Percentiles rank a stretch among this genome's conserved stretches.
These are phyloP conservation scores for Pilobolus umbonatus DNA, from an alignment of 192 early-diverging fungal species.

Conservation along the genomic window DNA sequence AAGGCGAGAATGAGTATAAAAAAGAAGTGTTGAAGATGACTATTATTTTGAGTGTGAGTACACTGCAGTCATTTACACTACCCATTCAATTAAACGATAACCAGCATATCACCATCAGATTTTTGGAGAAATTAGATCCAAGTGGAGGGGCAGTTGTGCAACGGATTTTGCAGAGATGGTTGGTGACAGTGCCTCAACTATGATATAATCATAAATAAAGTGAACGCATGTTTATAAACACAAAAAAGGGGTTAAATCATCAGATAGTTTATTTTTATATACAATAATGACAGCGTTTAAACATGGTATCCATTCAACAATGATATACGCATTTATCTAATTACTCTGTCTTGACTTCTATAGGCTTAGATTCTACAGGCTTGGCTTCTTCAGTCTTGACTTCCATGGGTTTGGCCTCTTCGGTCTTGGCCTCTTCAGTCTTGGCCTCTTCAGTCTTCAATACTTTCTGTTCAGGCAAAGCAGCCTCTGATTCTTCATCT, in stretches of 20 bases:
- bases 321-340: neutral
- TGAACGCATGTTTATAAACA: neutral
- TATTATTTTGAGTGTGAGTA: too few relatives aligned
- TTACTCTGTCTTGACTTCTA: constrained; percentile 4
- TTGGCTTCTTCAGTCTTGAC: neutral
- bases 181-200: constrained; percentile 1
- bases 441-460: neutral
- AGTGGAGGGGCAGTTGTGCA: constrained; percentile 30
- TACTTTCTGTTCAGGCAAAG: neutral
- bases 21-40: constrained; percentile 32
- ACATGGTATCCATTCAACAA: too few relatives aligned
- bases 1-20: constrained; percentile 1
- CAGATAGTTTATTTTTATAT: constrained; percentile 2
- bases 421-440: constrained; percentile 3
- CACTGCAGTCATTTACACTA: too few relatives aligned
- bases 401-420: neutral
- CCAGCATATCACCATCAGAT: constrained; percentile 18
- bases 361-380: neutral
- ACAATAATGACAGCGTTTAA: neutral
- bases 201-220: neutral
- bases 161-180: constrained; percentile 32
- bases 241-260: neutral
- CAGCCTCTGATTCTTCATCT: neutral
- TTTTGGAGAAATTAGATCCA: constrained; percentile 37
- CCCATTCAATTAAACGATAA: too few relatives aligned